phyloP scores from a whole-genome alignment of 106 monocot genomes.

The Dendrobium nobile region DNA sequence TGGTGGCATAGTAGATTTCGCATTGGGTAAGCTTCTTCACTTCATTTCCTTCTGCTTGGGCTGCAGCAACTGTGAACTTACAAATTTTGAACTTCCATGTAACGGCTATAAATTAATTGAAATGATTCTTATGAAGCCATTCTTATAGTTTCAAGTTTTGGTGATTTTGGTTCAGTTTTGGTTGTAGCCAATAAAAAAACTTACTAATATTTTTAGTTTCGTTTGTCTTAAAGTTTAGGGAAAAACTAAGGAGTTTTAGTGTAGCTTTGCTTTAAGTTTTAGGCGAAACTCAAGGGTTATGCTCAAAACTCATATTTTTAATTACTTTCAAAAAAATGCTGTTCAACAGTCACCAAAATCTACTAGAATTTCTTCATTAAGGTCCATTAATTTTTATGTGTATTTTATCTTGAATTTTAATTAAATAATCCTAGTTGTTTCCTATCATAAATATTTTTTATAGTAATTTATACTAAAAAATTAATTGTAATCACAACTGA shows the following conservation, averaged over 20 bases:
- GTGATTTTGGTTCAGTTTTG: neutral
- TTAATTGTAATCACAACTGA: neutral
- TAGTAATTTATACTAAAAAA: neutral
- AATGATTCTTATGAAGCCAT: neutral
- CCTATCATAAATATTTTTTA: neutral
- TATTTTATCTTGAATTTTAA: neutral
- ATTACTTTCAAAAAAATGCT: neutral
- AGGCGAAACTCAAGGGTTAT: neutral
- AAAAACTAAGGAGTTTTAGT: neutral
- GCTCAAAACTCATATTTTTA: neutral
- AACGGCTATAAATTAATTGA: neutral
- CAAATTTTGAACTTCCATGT: neutral
- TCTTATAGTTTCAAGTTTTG: neutral
- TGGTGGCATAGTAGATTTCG: slow-evolving; percentile 67
- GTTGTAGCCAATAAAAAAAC: neutral
- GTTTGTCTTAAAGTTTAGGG: neutral
- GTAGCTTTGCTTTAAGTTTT: neutral
- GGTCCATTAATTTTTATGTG: neutral
- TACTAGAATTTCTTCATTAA: neutral
- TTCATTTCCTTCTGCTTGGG: neutral
- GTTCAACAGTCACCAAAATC: too few relatives aligned
- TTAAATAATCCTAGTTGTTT: neutral
- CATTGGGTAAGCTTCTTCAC: slow-evolving; percentile 58
- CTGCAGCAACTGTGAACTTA: neutral
- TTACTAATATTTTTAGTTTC: neutral